These are phyloP conservation scores for Cucurbita ficifolia DNA, from an alignment of 306 rosid genomes.

Conservation along the genomic window DNA sequence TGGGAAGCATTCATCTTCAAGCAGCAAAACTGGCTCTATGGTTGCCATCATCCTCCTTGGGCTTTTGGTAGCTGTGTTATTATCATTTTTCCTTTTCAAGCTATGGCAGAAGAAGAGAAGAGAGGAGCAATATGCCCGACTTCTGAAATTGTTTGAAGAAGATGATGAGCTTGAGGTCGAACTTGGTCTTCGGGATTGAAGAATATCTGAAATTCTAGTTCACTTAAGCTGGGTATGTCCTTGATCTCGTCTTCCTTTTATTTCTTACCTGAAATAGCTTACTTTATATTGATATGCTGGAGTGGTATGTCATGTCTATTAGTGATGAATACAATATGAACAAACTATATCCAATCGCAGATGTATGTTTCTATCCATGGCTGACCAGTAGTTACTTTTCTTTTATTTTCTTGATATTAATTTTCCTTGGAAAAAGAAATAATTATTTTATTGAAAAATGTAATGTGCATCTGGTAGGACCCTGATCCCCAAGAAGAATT, in stretches of 20 bases:
- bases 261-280: background rate
- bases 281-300: background rate
- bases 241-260: background rate
- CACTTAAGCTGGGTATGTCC: background rate
- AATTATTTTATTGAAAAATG: background rate
- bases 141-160: conserved; percentile 71
- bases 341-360: background rate
- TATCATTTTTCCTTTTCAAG: conserved; percentile 42
- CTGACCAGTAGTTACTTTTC: background rate
- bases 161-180: conserved; percentile 78
- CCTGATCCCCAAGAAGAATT: background rate
- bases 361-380: background rate
- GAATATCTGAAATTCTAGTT: background rate
- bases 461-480: background rate
- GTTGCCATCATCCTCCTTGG: conserved; percentile 25
- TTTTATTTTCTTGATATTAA: background rate
- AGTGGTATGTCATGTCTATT: background rate
- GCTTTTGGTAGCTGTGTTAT: conserved; percentile 18
- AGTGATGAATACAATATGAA: background rate
- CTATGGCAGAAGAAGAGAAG: conserved; percentile 71
- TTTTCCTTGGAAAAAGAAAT: background rate
- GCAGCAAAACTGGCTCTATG: conserved; percentile 17
- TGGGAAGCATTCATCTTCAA: conserved; percentile 12
- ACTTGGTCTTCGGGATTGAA: conserved; percentile 65
- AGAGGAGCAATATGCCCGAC: conserved; percentile 68